phyloP scores from a whole-genome alignment of 2,329 filamentous ascomycete species.

The Fusarium transvaalense region DNA sequence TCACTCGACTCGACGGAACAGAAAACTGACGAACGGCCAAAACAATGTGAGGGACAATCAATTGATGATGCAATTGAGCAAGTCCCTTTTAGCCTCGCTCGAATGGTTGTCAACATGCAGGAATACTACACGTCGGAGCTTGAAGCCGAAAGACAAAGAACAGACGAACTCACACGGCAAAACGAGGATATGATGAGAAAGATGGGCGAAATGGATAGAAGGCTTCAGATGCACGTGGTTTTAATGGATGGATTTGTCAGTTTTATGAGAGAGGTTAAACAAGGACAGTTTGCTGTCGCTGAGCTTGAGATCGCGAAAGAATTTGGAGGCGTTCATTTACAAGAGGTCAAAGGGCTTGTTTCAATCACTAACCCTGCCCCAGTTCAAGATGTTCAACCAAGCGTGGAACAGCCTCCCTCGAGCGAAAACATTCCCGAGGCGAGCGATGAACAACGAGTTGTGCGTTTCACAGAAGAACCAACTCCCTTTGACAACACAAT shows the following conservation, averaged over 20 bases:
- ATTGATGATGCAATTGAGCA: not conserved
- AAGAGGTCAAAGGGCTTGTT: not conserved
- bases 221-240: slow-evolving; percentile 37
- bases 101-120: slow-evolving; percentile 40
- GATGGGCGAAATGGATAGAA: slow-evolving; percentile 25
- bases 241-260: slow-evolving; percentile 40
- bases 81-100: slow-evolving; percentile 25
- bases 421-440: not conserved
- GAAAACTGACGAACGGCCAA: not conserved
- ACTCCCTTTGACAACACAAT: not conserved
- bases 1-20: not conserved
- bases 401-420: not conserved
- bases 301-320: slow-evolving; percentile 29
- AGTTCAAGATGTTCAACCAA: not conserved
- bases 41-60: rapidly evolving
- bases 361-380: rapidly evolving
- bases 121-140: slow-evolving; percentile 41
- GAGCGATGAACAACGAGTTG: not conserved
- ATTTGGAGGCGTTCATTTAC: slow-evolving; percentile 15
- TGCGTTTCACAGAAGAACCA: not conserved
- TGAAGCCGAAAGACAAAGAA: slow-evolving; percentile 22
- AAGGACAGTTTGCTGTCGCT: slow-evolving; percentile 4
- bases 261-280: slow-evolving; percentile 38
- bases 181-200: slow-evolving; percentile 6
- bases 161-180: slow-evolving; percentile 4